phyloP scores from a whole-genome alignment of 2,329 filamentous ascomycete genomes.

The Seiridium unicorne region DNA sequence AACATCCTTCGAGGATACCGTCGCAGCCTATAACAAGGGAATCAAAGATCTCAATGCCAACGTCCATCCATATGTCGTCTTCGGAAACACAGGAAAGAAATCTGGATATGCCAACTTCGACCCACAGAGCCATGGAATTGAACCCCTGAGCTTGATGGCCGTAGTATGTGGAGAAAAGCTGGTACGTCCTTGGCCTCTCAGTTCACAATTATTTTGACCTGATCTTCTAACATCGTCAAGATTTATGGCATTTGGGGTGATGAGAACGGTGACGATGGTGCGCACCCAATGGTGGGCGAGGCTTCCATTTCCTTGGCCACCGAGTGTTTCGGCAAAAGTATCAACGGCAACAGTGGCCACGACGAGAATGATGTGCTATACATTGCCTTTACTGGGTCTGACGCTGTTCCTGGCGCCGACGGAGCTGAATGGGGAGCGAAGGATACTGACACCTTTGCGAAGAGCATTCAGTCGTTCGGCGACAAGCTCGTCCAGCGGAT shows the following conservation, averaged over 20 bases:
- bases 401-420: background rate
- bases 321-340: background rate
- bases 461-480: background rate
- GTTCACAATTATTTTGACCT: background rate
- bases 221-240: background rate
- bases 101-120: slow-evolving; percentile 35
- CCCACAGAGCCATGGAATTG: slow-evolving; percentile 37
- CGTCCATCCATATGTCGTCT: slow-evolving; percentile 52
- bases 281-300: background rate
- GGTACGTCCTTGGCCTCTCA: background rate
- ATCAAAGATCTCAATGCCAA: slow-evolving; percentile 47
- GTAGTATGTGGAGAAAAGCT: slow-evolving; percentile 25
- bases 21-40: slow-evolving; percentile 32
- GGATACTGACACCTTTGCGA: background rate
- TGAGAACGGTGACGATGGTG: background rate
- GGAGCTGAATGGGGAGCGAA: background rate
- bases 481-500: background rate
- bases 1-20: slow-evolving; percentile 41
- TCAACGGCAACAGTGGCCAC: background rate
- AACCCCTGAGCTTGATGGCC: slow-evolving; percentile 52
- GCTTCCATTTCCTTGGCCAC: background rate
- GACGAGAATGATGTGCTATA: background rate
- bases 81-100: slow-evolving; percentile 44
- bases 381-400: background rate
- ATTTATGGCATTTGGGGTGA: slow-evolving; percentile 4